Percentiles rank a stretch among this genome's conserved stretches.
phyloP scores from a whole-genome alignment of 2,329 filamentous ascomycete genomes.

The Drechslerella stenobrocha region DNA sequence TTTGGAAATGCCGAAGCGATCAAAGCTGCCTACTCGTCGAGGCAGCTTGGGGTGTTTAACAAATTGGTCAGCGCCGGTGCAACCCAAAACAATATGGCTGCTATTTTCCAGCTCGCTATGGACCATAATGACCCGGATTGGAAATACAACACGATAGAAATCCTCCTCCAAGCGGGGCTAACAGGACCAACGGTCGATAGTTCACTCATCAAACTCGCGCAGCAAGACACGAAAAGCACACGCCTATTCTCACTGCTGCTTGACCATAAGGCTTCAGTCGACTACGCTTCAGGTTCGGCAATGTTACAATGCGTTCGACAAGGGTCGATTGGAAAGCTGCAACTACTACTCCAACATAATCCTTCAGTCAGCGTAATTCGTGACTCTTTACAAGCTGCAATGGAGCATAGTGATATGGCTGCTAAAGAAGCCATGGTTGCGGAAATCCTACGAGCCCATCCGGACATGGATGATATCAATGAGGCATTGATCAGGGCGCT shows the following conservation, averaged over 20 bases:
- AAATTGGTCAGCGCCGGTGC: slow-evolving; percentile 20
- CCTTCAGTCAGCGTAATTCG: slow-evolving; percentile 14
- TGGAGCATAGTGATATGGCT: slow-evolving; percentile 20
- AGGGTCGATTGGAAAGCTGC: slow-evolving; percentile 19
- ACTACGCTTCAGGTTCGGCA: slow-evolving; percentile 35
- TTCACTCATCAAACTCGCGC: slow-evolving; percentile 31
- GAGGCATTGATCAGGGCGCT: slow-evolving; percentile 35
- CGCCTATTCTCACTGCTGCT: slow-evolving; percentile 21
- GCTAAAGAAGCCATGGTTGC: slow-evolving; percentile 26
- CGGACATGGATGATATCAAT: slow-evolving; percentile 29
- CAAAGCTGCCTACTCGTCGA: slow-evolving; percentile 30
- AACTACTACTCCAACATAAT: slow-evolving; percentile 23
- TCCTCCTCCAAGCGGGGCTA: slow-evolving; percentile 22
- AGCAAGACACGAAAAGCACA: slow-evolving; percentile 25
- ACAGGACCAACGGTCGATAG: slow-evolving; percentile 28
- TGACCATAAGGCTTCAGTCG: slow-evolving; percentile 35
- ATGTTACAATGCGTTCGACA: slow-evolving; percentile 21
- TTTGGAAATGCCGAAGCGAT: slow-evolving; percentile 32
- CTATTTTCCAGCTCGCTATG: slow-evolving; percentile 35
- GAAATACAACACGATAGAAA: slow-evolving; percentile 31
- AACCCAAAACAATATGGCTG: slow-evolving; percentile 13
- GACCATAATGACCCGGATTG: slow-evolving; percentile 28
- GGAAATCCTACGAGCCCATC: slow-evolving; percentile 18
- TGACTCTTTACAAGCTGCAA: slow-evolving; percentile 29
- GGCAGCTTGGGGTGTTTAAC: slow-evolving; percentile 24